Base-by-base conservation (phyloP, 164 flowering plant genomes). In the Litsea cubeba region DNA sequence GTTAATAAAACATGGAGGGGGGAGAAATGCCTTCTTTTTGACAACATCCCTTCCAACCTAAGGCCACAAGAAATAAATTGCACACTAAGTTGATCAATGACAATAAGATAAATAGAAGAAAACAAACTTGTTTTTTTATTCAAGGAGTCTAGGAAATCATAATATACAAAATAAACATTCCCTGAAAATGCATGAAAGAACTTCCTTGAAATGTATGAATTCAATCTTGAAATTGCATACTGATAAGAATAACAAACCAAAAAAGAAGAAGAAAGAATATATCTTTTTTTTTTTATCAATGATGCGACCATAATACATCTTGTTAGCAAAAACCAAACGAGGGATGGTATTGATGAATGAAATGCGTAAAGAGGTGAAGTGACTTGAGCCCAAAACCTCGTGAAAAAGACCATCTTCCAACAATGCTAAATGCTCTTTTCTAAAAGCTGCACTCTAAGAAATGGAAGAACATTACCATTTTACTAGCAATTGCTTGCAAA, bases 1-100 rank as follows among this genome's bases (percentile, higher is more conserved):
- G 80, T 91, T 96, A 88, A 96, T 85, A 73, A 90, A 87, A 24
- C 95, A 92, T 26, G 98, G 94, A 76, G 98, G 94, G 30, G 97
- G 97, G n/a, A 85, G 85, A 83, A 94, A 90, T 50, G 94, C 86
- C 79, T 96, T 94, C 79, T 94, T 96, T 78, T 91, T 93, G 30
- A 76, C 85, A 73, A 83, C 91, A 71, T 92, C 97, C 83, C 89
- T 89, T 58, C 97, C 98, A 75, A 90, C 97, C 99, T 96, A 86
- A 60, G 77, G 76, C 3, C 70, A 68, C 54, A 66, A 78, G 17
- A 65, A 11, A 72, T 12, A 65, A 11, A 72, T 5, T 26, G 50
- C 69, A 66, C 6, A 2, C 11, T 0, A 66, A 15, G 69, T 17
- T 66, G 20, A 66, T 28, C 17, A 30, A 66, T 66, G 18, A 30